Percentiles rank a stretch among this genome's conserved stretches.
phyloP scores from a whole-genome alignment of 495 filamentous ascomycete genomes.

The Xylaria nigripes region DNA sequence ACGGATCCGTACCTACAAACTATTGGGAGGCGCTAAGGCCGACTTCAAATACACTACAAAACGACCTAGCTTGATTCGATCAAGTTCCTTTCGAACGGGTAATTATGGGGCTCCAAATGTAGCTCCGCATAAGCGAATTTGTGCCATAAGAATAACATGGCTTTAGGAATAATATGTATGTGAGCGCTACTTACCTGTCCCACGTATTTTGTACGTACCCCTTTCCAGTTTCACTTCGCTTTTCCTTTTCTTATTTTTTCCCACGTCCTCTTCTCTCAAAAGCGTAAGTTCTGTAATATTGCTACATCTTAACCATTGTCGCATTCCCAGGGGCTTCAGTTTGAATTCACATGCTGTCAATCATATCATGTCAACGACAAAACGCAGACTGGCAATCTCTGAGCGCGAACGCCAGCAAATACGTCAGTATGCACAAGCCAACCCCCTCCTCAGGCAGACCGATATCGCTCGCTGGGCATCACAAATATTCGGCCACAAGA shows the following conservation, averaged over 20 bases:
- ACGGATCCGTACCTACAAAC: too few relatives aligned
- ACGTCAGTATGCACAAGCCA: background rate
- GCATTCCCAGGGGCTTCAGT: too few relatives aligned
- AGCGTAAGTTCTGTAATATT: too few relatives aligned
- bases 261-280: too few relatives aligned
- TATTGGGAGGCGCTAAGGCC: too few relatives aligned
- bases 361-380: background rate
- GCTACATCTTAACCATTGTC: too few relatives aligned
- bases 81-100: slow-evolving; percentile 1
- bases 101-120: background rate
- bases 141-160: background rate
- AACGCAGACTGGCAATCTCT: background rate
- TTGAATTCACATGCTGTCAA: background rate
- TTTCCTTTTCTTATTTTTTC: background rate
- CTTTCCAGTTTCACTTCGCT: background rate
- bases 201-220: background rate
- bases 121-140: background rate
- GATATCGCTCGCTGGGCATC: background rate
- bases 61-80: background rate
- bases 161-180: background rate
- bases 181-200: background rate
- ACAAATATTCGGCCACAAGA: background rate
- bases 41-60: too few relatives aligned
- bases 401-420: background rate
- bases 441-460: background rate